A percentile compares a stretch with the other conserved stretches of the same genome.
Conservation (phyloP, 352 stramenopile genomes). For the Phytopythium kandeliae region DNA sequence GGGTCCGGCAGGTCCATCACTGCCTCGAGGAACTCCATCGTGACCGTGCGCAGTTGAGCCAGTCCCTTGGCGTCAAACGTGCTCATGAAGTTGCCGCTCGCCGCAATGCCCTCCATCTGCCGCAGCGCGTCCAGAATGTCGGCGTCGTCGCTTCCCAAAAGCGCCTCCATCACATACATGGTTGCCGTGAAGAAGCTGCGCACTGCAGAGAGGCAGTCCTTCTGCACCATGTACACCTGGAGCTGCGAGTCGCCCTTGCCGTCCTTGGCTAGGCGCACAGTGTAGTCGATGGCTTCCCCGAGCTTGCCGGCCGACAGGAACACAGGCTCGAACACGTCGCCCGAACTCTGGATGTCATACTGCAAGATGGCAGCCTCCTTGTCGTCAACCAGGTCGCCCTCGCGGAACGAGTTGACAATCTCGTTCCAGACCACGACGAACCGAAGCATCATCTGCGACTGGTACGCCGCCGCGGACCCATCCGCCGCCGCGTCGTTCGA, state of each 20-base stretch:
- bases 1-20: conserved; percentile 80
- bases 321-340: conserved; percentile 82
- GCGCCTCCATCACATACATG: conserved; percentile 61
- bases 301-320: conserved; percentile 83
- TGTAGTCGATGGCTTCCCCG: conserved; percentile 58
- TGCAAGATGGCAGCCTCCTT: conserved; percentile 75
- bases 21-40: conserved; percentile 72
- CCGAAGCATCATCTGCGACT: conserved; percentile 81
- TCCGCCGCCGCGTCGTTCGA: conserved; percentile 44
- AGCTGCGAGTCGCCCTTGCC: conserved; percentile 78
- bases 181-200: conserved; percentile 81
- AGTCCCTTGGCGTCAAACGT: conserved; percentile 70
- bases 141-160: conserved; percentile 75
- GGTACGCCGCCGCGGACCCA: conserved; percentile 43
- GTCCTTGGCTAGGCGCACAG: conserved; percentile 66
- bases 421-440: conserved; percentile 83
- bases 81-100: conserved; percentile 64
- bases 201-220: conserved; percentile 74
- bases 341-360: conserved; percentile 82
- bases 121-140: conserved; percentile 77
- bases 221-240: conserved; percentile 68
- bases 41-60: conserved; percentile 49
- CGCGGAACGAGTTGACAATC: conserved; percentile 77
- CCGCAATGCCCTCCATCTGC: conserved; percentile 60
- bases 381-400: conserved; percentile 66